Evolutionary conservation across 2,329 filamentous ascomycete genomes (phyloP).

Genomic region (Neocucurbitaria cava): DNA sequence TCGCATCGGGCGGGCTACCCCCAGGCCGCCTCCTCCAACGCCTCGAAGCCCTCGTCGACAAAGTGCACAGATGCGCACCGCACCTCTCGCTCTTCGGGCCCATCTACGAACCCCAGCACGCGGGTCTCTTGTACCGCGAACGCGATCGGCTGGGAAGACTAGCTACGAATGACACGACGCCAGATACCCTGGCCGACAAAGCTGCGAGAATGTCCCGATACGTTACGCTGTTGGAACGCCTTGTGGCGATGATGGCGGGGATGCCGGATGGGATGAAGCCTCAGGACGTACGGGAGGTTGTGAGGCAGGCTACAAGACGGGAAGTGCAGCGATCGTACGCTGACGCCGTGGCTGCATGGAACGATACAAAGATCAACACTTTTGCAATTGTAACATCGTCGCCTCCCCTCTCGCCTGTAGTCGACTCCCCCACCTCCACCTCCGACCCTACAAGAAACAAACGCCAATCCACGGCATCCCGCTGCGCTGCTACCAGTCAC

Average conservation of each 20-base stretch:
- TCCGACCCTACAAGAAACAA: conserved; percentile 9
- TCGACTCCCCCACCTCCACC: conserved; percentile 3
- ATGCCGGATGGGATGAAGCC: conserved; percentile 30
- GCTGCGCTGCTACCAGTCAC: too few species aligned
- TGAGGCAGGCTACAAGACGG: conserved; percentile 28
- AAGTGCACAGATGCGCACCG: conserved; percentile 37
- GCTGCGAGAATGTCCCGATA: conserved; percentile 39
- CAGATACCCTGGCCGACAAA: conserved; percentile 33
- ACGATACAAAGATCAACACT: too few species aligned
- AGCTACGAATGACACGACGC: conserved; percentile 14
- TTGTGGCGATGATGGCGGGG: conserved; percentile 37
- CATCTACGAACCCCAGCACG: conserved; percentile 31
- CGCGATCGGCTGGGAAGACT: conserved; percentile 36
- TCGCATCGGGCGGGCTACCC: conserved; percentile 33
- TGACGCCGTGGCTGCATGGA: conserved; percentile 22
- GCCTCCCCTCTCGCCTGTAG: neutral
- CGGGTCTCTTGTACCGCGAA: conserved; percentile 34
- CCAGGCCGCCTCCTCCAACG: conserved; percentile 43
- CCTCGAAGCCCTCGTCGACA: conserved; percentile 43
- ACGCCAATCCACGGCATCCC: conserved; percentile 4
- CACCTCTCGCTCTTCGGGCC: conserved; percentile 39
- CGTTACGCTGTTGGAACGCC: conserved; percentile 34
- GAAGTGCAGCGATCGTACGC: conserved; percentile 32
- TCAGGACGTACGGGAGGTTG: conserved; percentile 22
- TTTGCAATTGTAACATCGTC: too few species aligned